Conservation (phyloP, 129 eudicot genomes). For the Arctium minus region DNA sequence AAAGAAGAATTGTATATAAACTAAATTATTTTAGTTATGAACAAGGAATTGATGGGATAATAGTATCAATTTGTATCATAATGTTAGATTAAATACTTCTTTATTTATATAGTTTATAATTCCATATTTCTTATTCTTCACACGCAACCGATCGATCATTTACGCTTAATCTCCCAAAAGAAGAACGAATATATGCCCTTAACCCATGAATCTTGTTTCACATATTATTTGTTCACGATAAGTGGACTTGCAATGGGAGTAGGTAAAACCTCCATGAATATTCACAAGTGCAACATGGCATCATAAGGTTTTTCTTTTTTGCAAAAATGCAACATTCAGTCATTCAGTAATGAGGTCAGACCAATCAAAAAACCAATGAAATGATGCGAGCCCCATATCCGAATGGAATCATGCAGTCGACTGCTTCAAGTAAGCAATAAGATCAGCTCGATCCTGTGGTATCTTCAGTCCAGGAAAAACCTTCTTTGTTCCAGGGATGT, state of each 20-base stretch:
- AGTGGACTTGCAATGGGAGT: neutral
- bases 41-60: no score
- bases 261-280: neutral
- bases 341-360: neutral
- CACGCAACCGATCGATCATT: neutral
- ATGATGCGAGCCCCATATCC: neutral
- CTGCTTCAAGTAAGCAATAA: constrained; percentile 70
- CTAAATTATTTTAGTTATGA: no score
- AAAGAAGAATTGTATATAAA: no score
- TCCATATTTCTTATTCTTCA: neutral
- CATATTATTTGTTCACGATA: neutral
- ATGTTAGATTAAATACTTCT: no score
- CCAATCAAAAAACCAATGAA: neutral
- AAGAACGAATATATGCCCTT: neutral
- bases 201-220: neutral
- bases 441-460: constrained; percentile 79
- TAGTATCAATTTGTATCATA: no score
- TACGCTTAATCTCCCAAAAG: no score
- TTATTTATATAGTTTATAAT: no score
- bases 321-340: neutral
- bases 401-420: constrained; percentile 42
- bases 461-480: constrained; percentile 84
- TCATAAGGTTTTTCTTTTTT: neutral
- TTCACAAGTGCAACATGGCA: neutral
- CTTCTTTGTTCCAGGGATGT: constrained; percentile 82